Conservation (phyloP, 352 stramenopile genomes). For the Globisporangium recalcitrans region DNA sequence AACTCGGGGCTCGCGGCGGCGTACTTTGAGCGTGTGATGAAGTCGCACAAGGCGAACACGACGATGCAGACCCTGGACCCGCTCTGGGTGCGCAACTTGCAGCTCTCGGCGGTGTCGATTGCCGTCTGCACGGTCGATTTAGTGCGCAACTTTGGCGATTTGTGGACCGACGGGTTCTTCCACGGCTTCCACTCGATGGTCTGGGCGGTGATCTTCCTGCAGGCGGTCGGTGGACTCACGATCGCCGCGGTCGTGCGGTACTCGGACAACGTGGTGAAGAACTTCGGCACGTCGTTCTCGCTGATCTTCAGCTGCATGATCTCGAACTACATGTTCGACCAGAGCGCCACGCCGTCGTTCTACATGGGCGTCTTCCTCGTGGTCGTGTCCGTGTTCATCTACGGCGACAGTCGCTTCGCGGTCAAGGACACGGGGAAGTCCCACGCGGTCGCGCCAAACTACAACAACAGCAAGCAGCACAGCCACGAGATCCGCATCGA, state of each 20-base stretch:
- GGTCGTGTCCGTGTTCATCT: slow-evolving; percentile 81
- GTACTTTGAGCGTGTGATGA: slow-evolving; percentile 88
- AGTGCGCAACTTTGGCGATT: slow-evolving; percentile 52
- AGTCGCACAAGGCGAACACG: slow-evolving; percentile 71
- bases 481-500: slow-evolving; percentile 65
- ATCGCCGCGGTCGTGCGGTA: slow-evolving; percentile 84
- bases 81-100: slow-evolving; percentile 83
- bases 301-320: slow-evolving; percentile 86
- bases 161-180: slow-evolving; percentile 73
- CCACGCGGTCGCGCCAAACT: slow-evolving; percentile 20
- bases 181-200: slow-evolving; percentile 73
- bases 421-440: slow-evolving; percentile 33
- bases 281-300: slow-evolving; percentile 86
- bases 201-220: slow-evolving; percentile 74
- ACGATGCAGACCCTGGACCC: slow-evolving; percentile 76
- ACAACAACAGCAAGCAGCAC: slow-evolving; percentile 21
- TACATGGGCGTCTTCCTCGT: slow-evolving; percentile 77
- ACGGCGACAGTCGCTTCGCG: slow-evolving; percentile 77
- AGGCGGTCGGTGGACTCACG: slow-evolving; percentile 78
- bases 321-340: slow-evolving; percentile 86
- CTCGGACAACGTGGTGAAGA: slow-evolving; percentile 90
- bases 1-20: slow-evolving; percentile 85
- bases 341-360: slow-evolving; percentile 64
- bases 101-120: slow-evolving; percentile 80
- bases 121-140: slow-evolving; percentile 65